Percentiles rank a stretch among this genome's conserved stretches.
Evolutionary conservation across 805 yeast species (phyloP).

Genomic region (Cyberlindnera xishuangbannaensis): DNA sequence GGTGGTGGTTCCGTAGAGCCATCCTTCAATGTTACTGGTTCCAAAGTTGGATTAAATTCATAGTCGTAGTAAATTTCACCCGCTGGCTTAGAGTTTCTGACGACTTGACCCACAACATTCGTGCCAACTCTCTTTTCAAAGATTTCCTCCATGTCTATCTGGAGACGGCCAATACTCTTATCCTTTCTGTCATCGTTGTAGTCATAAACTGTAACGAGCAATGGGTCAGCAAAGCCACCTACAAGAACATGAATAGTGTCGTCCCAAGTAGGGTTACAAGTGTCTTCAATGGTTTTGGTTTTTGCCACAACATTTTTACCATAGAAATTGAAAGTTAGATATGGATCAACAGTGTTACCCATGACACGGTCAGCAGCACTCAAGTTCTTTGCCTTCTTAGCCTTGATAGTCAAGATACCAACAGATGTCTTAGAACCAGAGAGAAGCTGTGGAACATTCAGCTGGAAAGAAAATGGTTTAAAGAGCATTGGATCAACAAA

Average conservation of each 20-base stretch:
- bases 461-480: slow-evolving; percentile 87
- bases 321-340: slow-evolving; percentile 63
- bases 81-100: slow-evolving; percentile 78
- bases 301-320: slow-evolving; percentile 59
- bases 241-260: slow-evolving; percentile 70
- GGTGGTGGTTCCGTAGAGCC: slow-evolving; percentile 85
- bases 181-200: slow-evolving; percentile 78
- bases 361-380: slow-evolving; percentile 58
- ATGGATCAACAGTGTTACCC: slow-evolving; percentile 88
- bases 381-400: slow-evolving; percentile 62
- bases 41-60: slow-evolving; percentile 69
- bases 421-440: slow-evolving; percentile 84
- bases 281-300: slow-evolving; percentile 63
- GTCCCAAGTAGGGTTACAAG: slow-evolving; percentile 76
- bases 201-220: slow-evolving; percentile 66
- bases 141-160: slow-evolving; percentile 65
- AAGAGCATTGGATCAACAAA: slow-evolving; percentile 86
- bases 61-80: slow-evolving; percentile 71
- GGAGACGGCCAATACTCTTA: slow-evolving; percentile 69
- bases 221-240: slow-evolving; percentile 74
- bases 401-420: slow-evolving; percentile 74
- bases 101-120: slow-evolving; percentile 47
- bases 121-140: slow-evolving; percentile 46
- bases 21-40: slow-evolving; percentile 55
- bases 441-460: slow-evolving; percentile 84